Conservation (phyloP, 2,329 filamentous ascomycete species). For the Neonectria punicea region DNA sequence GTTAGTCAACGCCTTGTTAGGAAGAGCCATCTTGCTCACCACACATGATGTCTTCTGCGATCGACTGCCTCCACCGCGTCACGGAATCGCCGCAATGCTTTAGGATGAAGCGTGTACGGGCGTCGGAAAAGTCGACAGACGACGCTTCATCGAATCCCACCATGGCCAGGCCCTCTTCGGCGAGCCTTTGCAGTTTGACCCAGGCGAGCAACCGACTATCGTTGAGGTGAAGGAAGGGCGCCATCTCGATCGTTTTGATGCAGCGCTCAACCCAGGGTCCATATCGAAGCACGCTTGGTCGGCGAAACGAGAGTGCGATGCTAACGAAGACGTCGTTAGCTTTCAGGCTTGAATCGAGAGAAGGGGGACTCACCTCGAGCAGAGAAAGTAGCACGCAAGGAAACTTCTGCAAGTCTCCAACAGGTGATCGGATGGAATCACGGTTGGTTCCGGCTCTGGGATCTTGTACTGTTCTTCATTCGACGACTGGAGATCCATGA, state of each 20-base stretch:
- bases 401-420: slow-evolving; percentile 16
- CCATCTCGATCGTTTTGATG: slow-evolving; percentile 1
- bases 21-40: not conserved
- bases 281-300: slow-evolving; percentile 15
- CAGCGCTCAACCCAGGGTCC: slow-evolving; percentile 21
- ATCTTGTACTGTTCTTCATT: slow-evolving; percentile 26
- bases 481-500: slow-evolving; percentile 28
- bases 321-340: not conserved
- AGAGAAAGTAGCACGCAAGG: slow-evolving; percentile 19
- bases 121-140: slow-evolving; percentile 15
- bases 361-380: slow-evolving; percentile 12
- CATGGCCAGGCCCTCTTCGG: slow-evolving; percentile 23
- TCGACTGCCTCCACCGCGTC: slow-evolving; percentile 9
- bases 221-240: not conserved
- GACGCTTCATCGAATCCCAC: slow-evolving; percentile 13
- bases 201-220: slow-evolving; percentile 22
- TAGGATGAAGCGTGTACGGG: slow-evolving; percentile 16
- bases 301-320: slow-evolving; percentile 23
- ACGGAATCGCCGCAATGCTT: slow-evolving; percentile 10
- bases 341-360: too few species aligned
- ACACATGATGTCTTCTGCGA: slow-evolving; percentile 17
- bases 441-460: not conserved
- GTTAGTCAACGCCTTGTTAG: not conserved
- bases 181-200: slow-evolving; percentile 18
- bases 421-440: not conserved